These are phyloP conservation scores for Phytophthora megakarya DNA, from an alignment of 352 stramenopile genomes.

Conservation along the genomic window DNA sequence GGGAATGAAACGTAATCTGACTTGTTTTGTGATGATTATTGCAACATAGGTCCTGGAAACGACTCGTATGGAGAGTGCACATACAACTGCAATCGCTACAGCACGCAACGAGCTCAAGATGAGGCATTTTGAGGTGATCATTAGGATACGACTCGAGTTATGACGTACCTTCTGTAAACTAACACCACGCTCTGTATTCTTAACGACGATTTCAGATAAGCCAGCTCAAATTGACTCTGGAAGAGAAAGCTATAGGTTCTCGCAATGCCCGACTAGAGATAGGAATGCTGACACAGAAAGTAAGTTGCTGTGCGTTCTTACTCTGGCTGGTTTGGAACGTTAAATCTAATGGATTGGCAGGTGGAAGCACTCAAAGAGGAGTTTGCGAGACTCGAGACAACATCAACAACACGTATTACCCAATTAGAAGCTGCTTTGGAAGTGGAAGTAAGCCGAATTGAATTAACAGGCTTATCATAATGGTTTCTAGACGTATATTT, in stretches of 20 bases:
- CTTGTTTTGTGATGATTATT: neutral
- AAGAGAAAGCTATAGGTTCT: constrained; percentile 52
- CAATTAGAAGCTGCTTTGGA: constrained; percentile 63
- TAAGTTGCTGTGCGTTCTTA: constrained; percentile 13
- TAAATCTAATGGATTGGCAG: constrained; percentile 32
- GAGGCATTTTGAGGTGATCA: constrained; percentile 73
- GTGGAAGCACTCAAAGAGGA: constrained; percentile 71
- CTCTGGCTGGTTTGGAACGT: neutral
- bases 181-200: neutral
- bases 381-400: constrained; percentile 70
- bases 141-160: neutral
- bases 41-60: constrained; percentile 58
- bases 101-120: constrained; percentile 78
- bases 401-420: constrained; percentile 61
- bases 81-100: constrained; percentile 52
- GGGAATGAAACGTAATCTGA: neutral
- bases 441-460: constrained; percentile 40
- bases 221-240: constrained; percentile 63
- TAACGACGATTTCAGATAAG: constrained; percentile 41
- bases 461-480: neutral
- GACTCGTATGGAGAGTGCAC: constrained; percentile 56
- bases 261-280: constrained; percentile 47
- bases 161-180: neutral
- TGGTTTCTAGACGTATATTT: neutral
- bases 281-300: constrained; percentile 80